Conservation (phyloP, 1,284 basidiomycete species). For the Bjerkandera adusta region DNA sequence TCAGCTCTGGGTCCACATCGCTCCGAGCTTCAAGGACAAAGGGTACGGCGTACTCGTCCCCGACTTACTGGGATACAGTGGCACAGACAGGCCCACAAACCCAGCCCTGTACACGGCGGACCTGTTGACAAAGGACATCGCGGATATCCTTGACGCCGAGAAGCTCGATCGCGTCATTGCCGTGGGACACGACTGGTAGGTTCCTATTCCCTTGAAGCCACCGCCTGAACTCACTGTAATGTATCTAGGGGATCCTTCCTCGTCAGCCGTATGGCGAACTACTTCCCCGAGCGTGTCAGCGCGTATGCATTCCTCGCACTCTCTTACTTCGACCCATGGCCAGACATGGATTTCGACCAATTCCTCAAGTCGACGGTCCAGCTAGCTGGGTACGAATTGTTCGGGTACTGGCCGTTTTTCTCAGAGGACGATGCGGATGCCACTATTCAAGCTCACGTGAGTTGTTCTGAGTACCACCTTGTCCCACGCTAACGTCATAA, state of each 20-base stretch:
- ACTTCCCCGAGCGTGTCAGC: constrained; percentile 23
- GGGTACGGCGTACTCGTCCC: constrained; percentile 54
- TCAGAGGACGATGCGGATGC: constrained; percentile 19
- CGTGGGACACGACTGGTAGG: constrained; percentile 32
- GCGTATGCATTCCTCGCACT: constrained; percentile 37
- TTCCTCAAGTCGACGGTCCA: background rate
- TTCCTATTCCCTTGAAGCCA: background rate
- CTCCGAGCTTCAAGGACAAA: constrained; percentile 37
- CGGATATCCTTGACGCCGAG: constrained; percentile 35
- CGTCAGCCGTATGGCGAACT: constrained; percentile 24
- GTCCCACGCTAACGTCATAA: background rate
- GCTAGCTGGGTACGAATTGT: constrained; percentile 28
- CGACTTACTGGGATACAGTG: constrained; percentile 54
- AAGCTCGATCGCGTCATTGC: constrained; percentile 22
- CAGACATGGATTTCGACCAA: background rate
- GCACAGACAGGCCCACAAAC: constrained; percentile 46
- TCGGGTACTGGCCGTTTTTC: constrained; percentile 43
- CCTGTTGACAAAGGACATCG: constrained; percentile 40
- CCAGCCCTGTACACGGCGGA: constrained; percentile 38
- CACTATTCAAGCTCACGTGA: constrained; percentile 1
- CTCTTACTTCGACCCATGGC: constrained; percentile 27
- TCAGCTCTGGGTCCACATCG: constrained; percentile 44
- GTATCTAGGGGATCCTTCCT: constrained; percentile 22
- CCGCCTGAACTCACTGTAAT: background rate
- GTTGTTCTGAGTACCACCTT: background rate